Conservation (phyloP, 73 alveolate genomes). For the Chromera velia region DNA sequence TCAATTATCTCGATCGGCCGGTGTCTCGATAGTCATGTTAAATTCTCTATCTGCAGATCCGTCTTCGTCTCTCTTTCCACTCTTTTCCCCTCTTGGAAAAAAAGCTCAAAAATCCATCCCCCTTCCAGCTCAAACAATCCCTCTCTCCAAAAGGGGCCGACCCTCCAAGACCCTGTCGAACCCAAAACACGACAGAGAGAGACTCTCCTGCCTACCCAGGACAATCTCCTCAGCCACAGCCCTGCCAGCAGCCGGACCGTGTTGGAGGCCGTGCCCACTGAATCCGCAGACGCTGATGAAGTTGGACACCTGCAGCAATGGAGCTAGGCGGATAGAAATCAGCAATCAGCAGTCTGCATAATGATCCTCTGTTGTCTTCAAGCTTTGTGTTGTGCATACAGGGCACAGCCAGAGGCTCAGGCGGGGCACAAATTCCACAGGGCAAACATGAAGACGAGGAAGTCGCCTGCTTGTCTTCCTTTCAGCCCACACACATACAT, state of each 20-base stretch:
- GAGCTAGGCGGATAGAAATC: background rate
- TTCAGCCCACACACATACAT: background rate
- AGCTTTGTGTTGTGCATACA: too few species aligned
- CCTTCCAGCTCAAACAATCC: background rate
- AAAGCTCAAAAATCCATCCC: too few species aligned
- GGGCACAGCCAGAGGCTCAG: too few species aligned
- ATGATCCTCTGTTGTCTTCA: too few species aligned
- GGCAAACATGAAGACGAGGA: too few species aligned
- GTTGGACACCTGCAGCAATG: background rate
- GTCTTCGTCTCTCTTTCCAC: too few species aligned
- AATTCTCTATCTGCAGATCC: too few species aligned
- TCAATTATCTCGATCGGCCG: too few species aligned
- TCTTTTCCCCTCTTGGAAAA: too few species aligned
- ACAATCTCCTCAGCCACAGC: background rate
- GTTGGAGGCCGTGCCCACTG: background rate
- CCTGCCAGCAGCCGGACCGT: background rate
- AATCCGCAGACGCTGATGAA: background rate
- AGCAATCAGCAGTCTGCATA: background rate
- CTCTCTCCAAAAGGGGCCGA: background rate
- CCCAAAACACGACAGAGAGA: background rate
- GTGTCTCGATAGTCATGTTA: too few species aligned
- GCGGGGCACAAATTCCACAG: too few species aligned
- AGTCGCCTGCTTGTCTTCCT: too few species aligned
- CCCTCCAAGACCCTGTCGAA: background rate
- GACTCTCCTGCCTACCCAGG: background rate